Evolutionary conservation across 306 rosid genomes (phyloP), one percentile per base, ranked within the genome.

Genomic region (Cyclanthera cordifolia): DNA sequence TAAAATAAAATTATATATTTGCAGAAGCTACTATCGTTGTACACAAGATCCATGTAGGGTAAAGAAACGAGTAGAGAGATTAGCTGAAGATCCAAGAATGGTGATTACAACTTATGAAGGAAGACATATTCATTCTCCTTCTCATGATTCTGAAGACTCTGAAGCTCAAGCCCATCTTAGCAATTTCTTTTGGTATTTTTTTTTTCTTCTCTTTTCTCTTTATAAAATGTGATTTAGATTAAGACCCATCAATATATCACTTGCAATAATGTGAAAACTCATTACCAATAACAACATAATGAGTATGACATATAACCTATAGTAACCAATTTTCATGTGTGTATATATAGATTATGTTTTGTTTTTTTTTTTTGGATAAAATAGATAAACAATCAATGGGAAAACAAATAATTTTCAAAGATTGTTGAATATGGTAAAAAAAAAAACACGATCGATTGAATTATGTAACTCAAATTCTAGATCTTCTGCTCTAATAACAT

Each of bases 41-140:
- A 94, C 97, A 16, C 87, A 86, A 76, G 99, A 90, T 21, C 88
- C 82, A 67, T 94, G 99, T 78, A 85, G 96, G 0, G 99, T 94
- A n/a, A 94, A 94, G 86, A 94, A 94, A 74, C 80, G 99, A 0
- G 97, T 94, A 71, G 99, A 94, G 76, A 78, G 99, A 1, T 81
- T 94, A 56, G 96, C 87, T 0, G 99, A 94, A 50, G 99, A 94
- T 77, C 99, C 99, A 30, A 90, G 99, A 80, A 94, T 94, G 99
- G 99, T 94, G 73, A 94, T 94, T 55, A 94, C 99, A 4, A 94
- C 97, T 1, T 94, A 94, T 41, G 99, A 94, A 81, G 99, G 99
- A 17, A 83, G 99, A 77, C 99, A 94, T 20, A 82, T 15, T 43
- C 97, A 94, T 64, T 82, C 96, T 75, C 97, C 99, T 1, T 90